A percentile compares a stretch with the other conserved stretches of the same genome.
Evolutionary conservation across 176 grass and related monocot species (phyloP).

Genomic region (Oryza meridionalis): DNA sequence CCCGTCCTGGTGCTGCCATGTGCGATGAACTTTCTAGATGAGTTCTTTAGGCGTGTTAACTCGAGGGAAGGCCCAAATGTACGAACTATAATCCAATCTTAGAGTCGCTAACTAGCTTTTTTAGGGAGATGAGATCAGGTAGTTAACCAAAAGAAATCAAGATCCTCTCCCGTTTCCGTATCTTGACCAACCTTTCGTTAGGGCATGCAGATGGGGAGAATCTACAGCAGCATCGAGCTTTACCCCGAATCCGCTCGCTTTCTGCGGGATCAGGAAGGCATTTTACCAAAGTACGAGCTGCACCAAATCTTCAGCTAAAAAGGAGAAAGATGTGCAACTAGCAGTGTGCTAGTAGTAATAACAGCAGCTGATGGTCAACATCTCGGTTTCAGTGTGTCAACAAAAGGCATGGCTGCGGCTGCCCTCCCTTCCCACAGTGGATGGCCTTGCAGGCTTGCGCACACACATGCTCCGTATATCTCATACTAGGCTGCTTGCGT

Average conservation of each 20-base stretch:
- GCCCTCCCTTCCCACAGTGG: background rate
- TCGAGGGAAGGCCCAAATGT: background rate
- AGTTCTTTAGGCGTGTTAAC: slow-evolving; percentile 8
- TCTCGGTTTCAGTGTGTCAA: background rate
- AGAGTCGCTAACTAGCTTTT: background rate
- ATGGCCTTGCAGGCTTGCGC: background rate
- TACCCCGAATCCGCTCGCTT: background rate
- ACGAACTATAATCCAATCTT: background rate
- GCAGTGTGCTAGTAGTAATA: background rate
- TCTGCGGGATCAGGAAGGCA: background rate
- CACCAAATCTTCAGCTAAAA: slow-evolving; percentile 35
- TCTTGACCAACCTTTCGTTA: slow-evolving; percentile 40
- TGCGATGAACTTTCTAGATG: slow-evolving; percentile 16
- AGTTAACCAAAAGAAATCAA: slow-evolving; percentile 32
- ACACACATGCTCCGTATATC: background rate
- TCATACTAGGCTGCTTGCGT: background rate
- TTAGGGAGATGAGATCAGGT: background rate
- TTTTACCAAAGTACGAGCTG: slow-evolving; percentile 15
- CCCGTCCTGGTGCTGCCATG: background rate
- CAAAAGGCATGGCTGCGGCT: background rate
- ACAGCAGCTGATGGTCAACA: background rate
- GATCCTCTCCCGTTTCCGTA: slow-evolving; percentile 39
- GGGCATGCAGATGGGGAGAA: slow-evolving; percentile 27
- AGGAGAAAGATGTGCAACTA: slow-evolving; percentile 4
- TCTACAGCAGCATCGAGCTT: background rate